Percentiles rank a stretch among this genome's conserved stretches.
Conservation (phyloP, 2,329 filamentous ascomycete genomes). For the Paecilomyces variotii region DNA sequence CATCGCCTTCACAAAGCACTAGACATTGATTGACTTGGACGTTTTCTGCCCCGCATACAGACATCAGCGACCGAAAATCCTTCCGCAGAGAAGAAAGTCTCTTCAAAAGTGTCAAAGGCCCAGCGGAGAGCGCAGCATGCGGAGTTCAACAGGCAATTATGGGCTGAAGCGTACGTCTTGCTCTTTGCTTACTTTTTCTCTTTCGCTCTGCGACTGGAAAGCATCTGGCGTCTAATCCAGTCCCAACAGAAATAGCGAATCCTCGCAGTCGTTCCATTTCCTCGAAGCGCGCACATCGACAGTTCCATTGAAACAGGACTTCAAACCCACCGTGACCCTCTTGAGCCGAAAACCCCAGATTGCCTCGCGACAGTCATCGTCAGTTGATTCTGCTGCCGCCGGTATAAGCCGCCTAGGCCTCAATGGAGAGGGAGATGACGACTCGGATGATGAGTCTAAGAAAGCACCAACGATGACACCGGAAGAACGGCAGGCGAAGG, state of each 20-base stretch:
- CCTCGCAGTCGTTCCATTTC: constrained; percentile 66
- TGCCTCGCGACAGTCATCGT: constrained; percentile 50
- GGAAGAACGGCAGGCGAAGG: constrained; percentile 70
- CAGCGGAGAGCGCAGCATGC: constrained; percentile 73
- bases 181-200: neutral
- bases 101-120: constrained; percentile 58
- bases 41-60: neutral
- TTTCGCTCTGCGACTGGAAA: neutral
- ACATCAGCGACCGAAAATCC: constrained; percentile 6
- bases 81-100: constrained; percentile 37
- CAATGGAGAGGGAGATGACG: constrained; percentile 49
- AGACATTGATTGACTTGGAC: neutral
- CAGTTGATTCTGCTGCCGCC: constrained; percentile 31
- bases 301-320: constrained; percentile 59
- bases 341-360: constrained; percentile 74
- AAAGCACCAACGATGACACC: constrained; percentile 58
- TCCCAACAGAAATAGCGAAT: constrained; percentile 49
- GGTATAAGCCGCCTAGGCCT: constrained; percentile 41
- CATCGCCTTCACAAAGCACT: neutral
- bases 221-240: neutral
- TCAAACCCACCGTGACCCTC: constrained; percentile 76
- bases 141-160: constrained; percentile 76
- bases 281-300: constrained; percentile 53
- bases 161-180: constrained; percentile 68
- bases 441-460: constrained; percentile 55